Percentiles rank a stretch among this genome's conserved stretches.
Conservation (phyloP, 2,329 filamentous ascomycete species). For the Scedosporium apiospermum region DNA sequence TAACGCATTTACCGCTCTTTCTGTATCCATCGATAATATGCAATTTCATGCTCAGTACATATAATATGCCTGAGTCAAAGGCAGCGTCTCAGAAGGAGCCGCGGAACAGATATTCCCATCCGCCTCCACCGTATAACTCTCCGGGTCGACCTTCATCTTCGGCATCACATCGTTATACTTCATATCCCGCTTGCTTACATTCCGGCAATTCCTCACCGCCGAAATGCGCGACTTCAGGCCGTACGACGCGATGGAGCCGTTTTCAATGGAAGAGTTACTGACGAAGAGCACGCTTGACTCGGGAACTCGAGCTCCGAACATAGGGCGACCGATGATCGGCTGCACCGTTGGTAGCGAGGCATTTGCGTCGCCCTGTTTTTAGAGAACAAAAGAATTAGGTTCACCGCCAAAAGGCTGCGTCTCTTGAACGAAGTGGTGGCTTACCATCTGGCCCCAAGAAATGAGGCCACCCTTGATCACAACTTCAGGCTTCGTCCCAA, state of each 20-base stretch:
- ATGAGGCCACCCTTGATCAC: slow-evolving; percentile 88
- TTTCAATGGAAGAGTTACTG: slow-evolving; percentile 58
- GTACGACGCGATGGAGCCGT: slow-evolving; percentile 61
- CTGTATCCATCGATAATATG: background rate
- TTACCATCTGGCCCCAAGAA: slow-evolving; percentile 72
- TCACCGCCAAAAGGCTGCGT: background rate
- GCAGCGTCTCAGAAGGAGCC: slow-evolving; percentile 60
- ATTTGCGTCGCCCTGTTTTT: slow-evolving; percentile 61
- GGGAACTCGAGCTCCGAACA: slow-evolving; percentile 73
- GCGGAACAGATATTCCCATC: slow-evolving; percentile 67
- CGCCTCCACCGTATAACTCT: slow-evolving; percentile 80
- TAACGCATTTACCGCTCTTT: too few species aligned
- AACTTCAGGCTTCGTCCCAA: slow-evolving; percentile 74
- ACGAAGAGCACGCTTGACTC: slow-evolving; percentile 74
- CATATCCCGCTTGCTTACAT: slow-evolving; percentile 77
- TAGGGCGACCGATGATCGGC: slow-evolving; percentile 72
- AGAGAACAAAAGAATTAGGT: slow-evolving; percentile 1
- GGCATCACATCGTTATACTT: slow-evolving; percentile 79
- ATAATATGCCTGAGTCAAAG: slow-evolving; percentile 68
- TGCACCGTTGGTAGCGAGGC: slow-evolving; percentile 82
- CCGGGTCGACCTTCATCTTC: slow-evolving; percentile 83
- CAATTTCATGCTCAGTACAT: slow-evolving; percentile 47
- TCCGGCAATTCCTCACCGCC: slow-evolving; percentile 66
- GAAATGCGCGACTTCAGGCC: slow-evolving; percentile 71
- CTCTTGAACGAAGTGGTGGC: slow-evolving; percentile 12